Conservation (phyloP, 2,329 filamentous ascomycete genomes). For the Pyrenochaeta sp. region DNA sequence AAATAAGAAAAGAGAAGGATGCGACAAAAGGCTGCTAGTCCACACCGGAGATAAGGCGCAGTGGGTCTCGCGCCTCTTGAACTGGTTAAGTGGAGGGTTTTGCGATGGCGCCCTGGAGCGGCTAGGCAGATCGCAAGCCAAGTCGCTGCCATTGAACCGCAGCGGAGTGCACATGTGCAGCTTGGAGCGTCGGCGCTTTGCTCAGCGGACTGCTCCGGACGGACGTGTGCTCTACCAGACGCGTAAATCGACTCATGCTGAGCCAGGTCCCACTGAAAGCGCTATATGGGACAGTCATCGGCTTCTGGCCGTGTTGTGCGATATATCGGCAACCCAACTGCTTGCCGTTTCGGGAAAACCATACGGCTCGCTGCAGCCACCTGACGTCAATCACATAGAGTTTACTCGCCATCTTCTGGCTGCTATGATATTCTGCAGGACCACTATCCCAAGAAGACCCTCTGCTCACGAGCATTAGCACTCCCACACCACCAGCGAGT, state of each 20-base stretch:
- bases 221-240: conserved; percentile 8
- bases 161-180: not conserved
- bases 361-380: not conserved
- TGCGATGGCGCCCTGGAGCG: conserved; percentile 8
- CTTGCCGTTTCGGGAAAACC: not conserved
- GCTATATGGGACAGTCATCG: too few relatives aligned
- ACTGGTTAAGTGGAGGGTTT: conserved; percentile 15
- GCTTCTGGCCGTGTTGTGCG: too few relatives aligned
- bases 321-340: too few relatives aligned
- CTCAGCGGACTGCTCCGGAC: conserved; percentile 22
- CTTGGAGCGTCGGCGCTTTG: conserved; percentile 8
- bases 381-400: too few relatives aligned
- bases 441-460: too few relatives aligned
- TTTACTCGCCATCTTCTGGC: too few relatives aligned
- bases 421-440: too few relatives aligned
- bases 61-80: conserved; percentile 15
- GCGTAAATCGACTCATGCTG: conserved; percentile 8
- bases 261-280: too few relatives aligned
- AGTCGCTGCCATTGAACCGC: conserved; percentile 3
- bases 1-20: conserved; percentile 15
- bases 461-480: too few relatives aligned
- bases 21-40: conserved; percentile 1
- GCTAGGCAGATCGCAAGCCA: conserved; percentile 11
- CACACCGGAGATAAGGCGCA: conserved; percentile 19
- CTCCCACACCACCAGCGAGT: too few relatives aligned